Evolutionary conservation across 768 basidiomycete genomes (phyloP).

Genomic region (Lentinula guzmanii): DNA sequence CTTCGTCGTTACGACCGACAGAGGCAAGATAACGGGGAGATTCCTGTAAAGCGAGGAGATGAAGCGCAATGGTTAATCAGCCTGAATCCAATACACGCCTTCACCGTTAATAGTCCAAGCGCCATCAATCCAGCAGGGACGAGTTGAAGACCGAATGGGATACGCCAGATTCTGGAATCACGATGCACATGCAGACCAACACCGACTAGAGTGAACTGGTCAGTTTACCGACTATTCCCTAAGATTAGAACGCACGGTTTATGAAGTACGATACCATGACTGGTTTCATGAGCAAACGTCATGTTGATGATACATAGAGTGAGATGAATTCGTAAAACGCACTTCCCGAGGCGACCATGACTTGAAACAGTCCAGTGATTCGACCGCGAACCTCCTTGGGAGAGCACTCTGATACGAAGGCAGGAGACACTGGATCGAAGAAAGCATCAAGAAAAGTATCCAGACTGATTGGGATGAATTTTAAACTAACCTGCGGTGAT

Average conservation of each 20-base stretch:
- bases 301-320: background rate
- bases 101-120: constrained; percentile 61
- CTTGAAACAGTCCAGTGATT: constrained; percentile 63
- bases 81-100: constrained; percentile 23
- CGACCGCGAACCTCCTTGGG: constrained; percentile 64
- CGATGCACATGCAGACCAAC: constrained; percentile 46
- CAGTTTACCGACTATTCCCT: background rate
- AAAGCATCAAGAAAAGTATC: background rate
- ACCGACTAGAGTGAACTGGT: constrained; percentile 36
- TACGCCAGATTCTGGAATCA: constrained; percentile 57
- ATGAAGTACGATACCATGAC: constrained; percentile 84
- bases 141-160: constrained; percentile 73
- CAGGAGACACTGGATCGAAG: constrained; percentile 44
- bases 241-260: constrained; percentile 44
- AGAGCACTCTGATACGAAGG: constrained; percentile 63
- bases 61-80: background rate
- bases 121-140: constrained; percentile 70
- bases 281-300: constrained; percentile 33
- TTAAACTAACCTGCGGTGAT: constrained; percentile 45
- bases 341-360: constrained; percentile 33
- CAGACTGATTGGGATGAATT: constrained; percentile 37
- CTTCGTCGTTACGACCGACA: constrained; percentile 32
- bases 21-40: constrained; percentile 54
- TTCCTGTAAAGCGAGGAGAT: constrained; percentile 21
- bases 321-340: background rate